Percentiles rank a stretch among this genome's conserved stretches.
Evolutionary conservation across 345 rosid genomes (phyloP).

Genomic region (Melaleuca alternifolia): DNA sequence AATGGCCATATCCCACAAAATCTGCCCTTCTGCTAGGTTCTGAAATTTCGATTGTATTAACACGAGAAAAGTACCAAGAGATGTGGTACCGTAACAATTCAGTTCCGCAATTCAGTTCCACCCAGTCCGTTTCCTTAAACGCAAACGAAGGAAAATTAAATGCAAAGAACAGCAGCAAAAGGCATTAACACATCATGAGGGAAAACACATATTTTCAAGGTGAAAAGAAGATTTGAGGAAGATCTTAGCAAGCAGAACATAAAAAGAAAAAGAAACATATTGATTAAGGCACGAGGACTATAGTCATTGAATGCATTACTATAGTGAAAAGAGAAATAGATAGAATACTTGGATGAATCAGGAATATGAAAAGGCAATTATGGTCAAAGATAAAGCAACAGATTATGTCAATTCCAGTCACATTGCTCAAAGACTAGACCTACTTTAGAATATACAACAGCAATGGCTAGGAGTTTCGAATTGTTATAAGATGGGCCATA

Average conservation of each 20-base stretch:
- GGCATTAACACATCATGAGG: not conserved
- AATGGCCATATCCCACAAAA: not conserved
- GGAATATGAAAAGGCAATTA: not conserved
- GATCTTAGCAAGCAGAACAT: not conserved
- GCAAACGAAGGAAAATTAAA: not conserved
- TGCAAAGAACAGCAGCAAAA: not conserved
- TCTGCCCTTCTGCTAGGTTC: not conserved
- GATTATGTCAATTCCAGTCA: not conserved
- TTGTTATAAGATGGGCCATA: not conserved
- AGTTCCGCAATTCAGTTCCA: not conserved
- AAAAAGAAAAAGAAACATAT: not conserved
- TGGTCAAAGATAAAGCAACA: not conserved
- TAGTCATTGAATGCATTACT: not conserved
- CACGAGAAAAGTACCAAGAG: not conserved
- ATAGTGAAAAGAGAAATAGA: not conserved
- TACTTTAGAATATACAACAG: not conserved
- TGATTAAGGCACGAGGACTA: not conserved
- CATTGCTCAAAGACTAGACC: not conserved
- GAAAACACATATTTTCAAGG: not conserved
- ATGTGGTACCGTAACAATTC: not conserved
- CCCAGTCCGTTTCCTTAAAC: not conserved
- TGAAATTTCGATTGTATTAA: not conserved
- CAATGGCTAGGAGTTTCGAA: not conserved
- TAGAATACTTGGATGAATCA: not conserved
- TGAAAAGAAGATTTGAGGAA: not conserved